Base-by-base conservation (phyloP, 1,284 basidiomycete genomes). In the Neolentinus lepideus region DNA sequence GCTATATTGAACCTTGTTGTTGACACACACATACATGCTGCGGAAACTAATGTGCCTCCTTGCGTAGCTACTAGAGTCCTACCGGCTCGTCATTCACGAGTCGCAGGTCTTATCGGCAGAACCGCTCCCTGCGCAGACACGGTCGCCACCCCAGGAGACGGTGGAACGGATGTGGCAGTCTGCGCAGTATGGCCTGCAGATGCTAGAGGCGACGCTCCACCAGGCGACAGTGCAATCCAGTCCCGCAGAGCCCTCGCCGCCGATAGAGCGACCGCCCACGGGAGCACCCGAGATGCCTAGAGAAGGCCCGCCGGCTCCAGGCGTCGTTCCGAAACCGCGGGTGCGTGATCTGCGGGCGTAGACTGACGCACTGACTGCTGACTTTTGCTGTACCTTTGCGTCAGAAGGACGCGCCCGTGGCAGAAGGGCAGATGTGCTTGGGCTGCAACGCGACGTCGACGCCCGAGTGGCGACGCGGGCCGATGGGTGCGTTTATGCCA, bases 371-470 rank as follows among this genome's bases (percentile, higher is more conserved):
- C 24, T 46, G 43, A 46, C 24, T 19, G 4, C 43, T 21, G n/a
- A 54, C 52, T 36, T 45, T 52, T 12, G 12, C 29, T 31, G 29
- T 31, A 4, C 6, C 54, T 24, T 35, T 55, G 43, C 55, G 60
- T 26, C 63, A 81, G 74, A 77, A 78, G 66, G 76, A 73, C 56
- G 73, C 73, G 24, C 66, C 67, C 47, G 70, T 69, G 57, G 69
- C 71, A 57, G 83, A 85, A 58, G 78, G 78, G 21, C 89, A 89
- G 67, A 84, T 78, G 35, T 91, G 88, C 68, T 72, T 88, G 29
- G 89, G 87, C 27, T 91, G 88, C 69, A 78, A 74, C 62, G 88
- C 88, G 57, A 91, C 88, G n/a, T 84, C 88, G 55, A 91, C 89
- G 56, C 88, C 88, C 3, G 88, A 91, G 73, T 91, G 89, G 88